phyloP scores from a whole-genome alignment of 2,329 filamentous ascomycete species.

The Neocucurbitaria cava region DNA sequence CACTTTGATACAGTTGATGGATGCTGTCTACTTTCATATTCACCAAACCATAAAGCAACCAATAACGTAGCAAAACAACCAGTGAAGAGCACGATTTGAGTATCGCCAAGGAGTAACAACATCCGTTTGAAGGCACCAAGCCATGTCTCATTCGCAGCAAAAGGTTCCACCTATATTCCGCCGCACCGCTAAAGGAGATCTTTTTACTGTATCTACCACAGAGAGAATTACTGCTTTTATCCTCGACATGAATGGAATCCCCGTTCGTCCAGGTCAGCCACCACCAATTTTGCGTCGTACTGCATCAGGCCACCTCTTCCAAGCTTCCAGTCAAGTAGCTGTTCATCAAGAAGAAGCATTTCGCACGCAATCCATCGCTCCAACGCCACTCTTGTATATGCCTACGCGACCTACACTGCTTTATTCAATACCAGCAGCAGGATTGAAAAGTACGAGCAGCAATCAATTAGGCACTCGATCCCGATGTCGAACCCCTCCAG shows the following conservation, averaged over 20 bases:
- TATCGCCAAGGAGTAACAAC: background rate
- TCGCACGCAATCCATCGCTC: background rate
- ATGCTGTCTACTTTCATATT: background rate
- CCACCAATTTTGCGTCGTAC: background rate
- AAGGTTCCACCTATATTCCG: constrained; percentile 6
- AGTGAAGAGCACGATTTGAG: background rate
- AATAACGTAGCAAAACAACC: background rate
- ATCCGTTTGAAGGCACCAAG: background rate
- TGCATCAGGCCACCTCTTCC: background rate
- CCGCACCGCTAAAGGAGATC: constrained; percentile 11
- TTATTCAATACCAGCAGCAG: background rate
- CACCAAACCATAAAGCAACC: background rate
- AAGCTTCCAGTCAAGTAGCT: background rate
- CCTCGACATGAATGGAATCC: constrained; percentile 1
- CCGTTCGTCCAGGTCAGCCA: background rate
- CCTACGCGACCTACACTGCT: background rate
- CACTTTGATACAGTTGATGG: background rate
- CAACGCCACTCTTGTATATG: background rate
- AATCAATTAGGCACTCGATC: background rate
- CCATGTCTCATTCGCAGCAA: background rate
- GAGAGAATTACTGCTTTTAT: background rate
- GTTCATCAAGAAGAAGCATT: background rate
- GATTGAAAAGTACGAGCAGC: background rate
- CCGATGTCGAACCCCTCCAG: background rate
- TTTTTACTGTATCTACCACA: background rate